phyloP scores from a whole-genome alignment of 805 yeast genomes.

The Vanderwaltozyma verrucispora region DNA sequence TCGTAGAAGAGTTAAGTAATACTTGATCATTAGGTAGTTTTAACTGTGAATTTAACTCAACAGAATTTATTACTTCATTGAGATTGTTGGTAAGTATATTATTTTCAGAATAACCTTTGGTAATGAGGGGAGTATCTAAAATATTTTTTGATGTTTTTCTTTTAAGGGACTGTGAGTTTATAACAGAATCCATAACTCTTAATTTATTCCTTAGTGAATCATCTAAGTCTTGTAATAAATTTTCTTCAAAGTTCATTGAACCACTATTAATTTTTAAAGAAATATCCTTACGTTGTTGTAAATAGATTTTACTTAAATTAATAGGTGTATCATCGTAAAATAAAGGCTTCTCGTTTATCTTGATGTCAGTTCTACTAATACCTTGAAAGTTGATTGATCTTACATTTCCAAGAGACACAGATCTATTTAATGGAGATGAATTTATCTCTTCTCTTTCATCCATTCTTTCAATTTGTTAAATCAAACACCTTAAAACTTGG shows the following conservation, averaged over 20 bases:
- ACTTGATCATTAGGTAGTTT: too few species aligned
- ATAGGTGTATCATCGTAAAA: constrained; percentile 10
- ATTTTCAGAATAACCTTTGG: too few species aligned
- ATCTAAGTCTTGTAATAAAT: constrained; percentile 15
- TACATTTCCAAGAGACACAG: constrained; percentile 1
- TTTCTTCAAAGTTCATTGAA: neutral
- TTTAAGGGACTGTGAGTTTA: neutral
- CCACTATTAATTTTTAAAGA: too few species aligned
- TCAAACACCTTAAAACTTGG: too few species aligned
- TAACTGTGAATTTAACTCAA: too few species aligned
- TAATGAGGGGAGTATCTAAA: too few species aligned
- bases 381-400: neutral
- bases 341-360: neutral
- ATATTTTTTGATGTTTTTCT: neutral
- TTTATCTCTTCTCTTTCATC: too few species aligned
- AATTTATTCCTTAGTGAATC: constrained; percentile 16
- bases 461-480: too few species aligned
- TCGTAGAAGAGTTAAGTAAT: neutral
- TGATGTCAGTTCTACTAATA: neutral
- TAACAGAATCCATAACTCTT: constrained; percentile 4
- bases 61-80: too few species aligned
- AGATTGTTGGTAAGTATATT: too few species aligned
- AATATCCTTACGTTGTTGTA: neutral
- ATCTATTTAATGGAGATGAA: neutral
- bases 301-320: too few species aligned